Percentiles rank a stretch among this genome's conserved stretches.
Conservation (phyloP, 257 asterid species). For the Solanum ossicruentum region DNA sequence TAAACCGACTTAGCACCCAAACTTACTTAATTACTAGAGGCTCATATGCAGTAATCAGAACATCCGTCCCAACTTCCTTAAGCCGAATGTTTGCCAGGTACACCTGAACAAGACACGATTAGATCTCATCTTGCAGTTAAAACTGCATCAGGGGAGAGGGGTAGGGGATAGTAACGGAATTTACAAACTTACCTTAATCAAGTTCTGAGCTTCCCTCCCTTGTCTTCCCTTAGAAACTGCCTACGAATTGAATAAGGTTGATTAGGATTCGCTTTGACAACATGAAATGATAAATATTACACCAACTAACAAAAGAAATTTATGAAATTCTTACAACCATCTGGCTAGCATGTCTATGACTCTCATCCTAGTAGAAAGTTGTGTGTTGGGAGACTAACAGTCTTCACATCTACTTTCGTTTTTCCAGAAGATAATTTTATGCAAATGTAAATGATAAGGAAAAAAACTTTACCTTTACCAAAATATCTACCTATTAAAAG, state of each 20-base stretch:
- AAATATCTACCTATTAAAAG: background rate
- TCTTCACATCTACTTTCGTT: background rate
- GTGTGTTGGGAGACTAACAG: background rate
- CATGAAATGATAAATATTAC: background rate
- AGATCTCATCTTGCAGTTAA: background rate
- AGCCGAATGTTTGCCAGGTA: conserved; percentile 83
- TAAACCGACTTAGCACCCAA: background rate
- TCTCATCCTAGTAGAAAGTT: background rate
- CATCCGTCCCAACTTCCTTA: conserved; percentile 73
- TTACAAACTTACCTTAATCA: conserved; percentile 43
- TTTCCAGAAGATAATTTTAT: background rate
- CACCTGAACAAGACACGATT: conserved; percentile 39
- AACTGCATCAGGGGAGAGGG: background rate
- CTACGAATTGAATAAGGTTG: conserved; percentile 19
- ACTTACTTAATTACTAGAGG: conserved; percentile 74
- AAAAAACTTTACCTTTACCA: background rate
- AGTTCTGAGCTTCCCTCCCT: conserved; percentile 86
- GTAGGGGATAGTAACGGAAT: background rate
- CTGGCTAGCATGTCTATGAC: background rate
- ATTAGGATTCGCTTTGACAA: background rate
- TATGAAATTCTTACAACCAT: background rate
- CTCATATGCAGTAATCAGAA: conserved; percentile 76
- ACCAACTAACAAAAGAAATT: background rate
- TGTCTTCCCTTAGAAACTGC: conserved; percentile 85
- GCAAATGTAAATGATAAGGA: background rate